phyloP scores from a whole-genome alignment of 164 flowering plant species.

The Taxillus chinensis region DNA sequence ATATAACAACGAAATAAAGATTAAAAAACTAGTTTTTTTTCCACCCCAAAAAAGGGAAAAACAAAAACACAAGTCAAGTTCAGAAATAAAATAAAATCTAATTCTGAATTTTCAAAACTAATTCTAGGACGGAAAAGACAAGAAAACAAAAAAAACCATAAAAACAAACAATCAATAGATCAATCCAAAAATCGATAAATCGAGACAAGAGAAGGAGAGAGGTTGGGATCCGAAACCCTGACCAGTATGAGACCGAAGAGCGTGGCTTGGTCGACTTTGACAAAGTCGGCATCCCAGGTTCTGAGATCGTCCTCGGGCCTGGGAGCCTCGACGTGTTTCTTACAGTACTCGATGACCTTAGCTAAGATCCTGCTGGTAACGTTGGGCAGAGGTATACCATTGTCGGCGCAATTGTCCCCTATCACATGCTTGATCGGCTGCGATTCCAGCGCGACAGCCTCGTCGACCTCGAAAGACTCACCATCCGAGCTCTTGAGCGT shows the following conservation, averaged over 20 bases:
- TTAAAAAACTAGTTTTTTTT: too few relatives aligned
- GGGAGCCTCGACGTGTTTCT: slow-evolving; percentile 1
- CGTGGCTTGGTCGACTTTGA: not conserved
- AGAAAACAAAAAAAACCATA: too few relatives aligned
- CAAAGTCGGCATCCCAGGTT: not conserved
- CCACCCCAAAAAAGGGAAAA: too few relatives aligned
- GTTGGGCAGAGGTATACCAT: not conserved
- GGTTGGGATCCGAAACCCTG: not conserved
- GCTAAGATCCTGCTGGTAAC: not conserved
- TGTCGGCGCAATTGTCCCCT: not conserved
- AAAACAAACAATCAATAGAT: not conserved
- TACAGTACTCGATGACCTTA: not conserved
- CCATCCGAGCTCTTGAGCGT: not conserved
- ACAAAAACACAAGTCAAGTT: too few relatives aligned
- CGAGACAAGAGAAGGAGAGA: not conserved
- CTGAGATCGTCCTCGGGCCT: not conserved
- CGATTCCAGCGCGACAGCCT: not conserved
- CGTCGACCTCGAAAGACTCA: slow-evolving; percentile 1
- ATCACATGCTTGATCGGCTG: slow-evolving; percentile 2
- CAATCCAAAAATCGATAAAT: not conserved
- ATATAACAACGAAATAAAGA: too few relatives aligned
- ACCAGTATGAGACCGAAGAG: not conserved
- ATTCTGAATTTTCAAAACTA: too few relatives aligned
- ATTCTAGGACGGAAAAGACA: too few relatives aligned
- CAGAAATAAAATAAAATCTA: too few relatives aligned